phyloP scores from a whole-genome alignment of 495 filamentous ascomycete genomes.

The Hyphodiscus hymeniophilus region DNA sequence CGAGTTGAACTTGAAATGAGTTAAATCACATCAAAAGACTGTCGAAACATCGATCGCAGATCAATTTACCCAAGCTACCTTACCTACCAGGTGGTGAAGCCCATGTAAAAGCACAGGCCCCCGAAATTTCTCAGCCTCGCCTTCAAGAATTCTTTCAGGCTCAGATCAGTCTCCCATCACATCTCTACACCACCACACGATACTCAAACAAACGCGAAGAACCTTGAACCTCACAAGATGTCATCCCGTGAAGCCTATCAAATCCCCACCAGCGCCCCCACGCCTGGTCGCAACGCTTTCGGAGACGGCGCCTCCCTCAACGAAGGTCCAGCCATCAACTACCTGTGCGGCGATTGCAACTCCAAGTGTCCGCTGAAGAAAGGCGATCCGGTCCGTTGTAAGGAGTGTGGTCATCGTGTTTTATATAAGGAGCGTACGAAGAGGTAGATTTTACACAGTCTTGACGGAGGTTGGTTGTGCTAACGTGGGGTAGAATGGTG shows the following conservation, averaged over 20 bases:
- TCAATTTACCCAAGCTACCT: too few relatives aligned
- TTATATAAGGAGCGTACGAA: constrained; percentile 98
- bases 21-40: too few relatives aligned
- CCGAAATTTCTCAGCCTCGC: constrained; percentile 1
- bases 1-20: too few relatives aligned
- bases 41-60: too few relatives aligned
- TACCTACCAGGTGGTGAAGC: too few relatives aligned
- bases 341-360: constrained; percentile 92
- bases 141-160: not conserved
- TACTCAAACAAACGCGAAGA: too few relatives aligned
- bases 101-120: too few relatives aligned
- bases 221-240: not conserved
- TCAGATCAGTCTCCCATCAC: too few relatives aligned
- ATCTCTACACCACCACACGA: too few relatives aligned
- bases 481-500: constrained; percentile 59
- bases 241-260: constrained; percentile 53
- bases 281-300: constrained; percentile 23
- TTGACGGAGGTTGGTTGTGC: constrained; percentile 1
- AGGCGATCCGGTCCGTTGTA: constrained; percentile 85
- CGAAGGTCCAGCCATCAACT: constrained; percentile 52
- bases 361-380: constrained; percentile 70
- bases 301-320: constrained; percentile 23
- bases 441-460: constrained; percentile 49
- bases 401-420: constrained; percentile 92
- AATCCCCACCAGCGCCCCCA: constrained; percentile 35